Conservation (phyloP, 2,329 filamentous ascomycete genomes). For the Aspergillus fumigatiaffinis region DNA sequence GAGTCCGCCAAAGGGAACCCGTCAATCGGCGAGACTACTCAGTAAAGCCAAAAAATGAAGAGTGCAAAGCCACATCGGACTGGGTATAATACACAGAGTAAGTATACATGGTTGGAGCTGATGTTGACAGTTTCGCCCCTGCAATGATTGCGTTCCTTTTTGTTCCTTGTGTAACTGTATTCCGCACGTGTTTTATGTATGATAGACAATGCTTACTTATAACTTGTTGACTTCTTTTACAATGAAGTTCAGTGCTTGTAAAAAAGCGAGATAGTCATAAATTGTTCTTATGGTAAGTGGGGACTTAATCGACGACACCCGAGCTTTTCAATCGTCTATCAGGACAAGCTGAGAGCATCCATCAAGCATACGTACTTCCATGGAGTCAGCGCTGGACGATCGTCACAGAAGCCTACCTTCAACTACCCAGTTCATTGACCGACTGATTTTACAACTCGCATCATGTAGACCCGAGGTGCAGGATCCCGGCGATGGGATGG, state of each 20-base stretch:
- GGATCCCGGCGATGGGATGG: slow-evolving; percentile 1
- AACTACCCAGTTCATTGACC: slow-evolving; percentile 19
- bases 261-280: not conserved
- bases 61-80: not conserved
- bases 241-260: not conserved
- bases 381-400: not conserved
- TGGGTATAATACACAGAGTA: not conserved
- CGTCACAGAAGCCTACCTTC: slow-evolving; percentile 1
- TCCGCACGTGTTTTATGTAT: not conserved
- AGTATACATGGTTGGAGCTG: not conserved
- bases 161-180: not conserved
- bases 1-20: not conserved
- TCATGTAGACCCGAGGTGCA: not conserved
- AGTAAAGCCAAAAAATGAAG: not conserved
- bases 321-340: not conserved
- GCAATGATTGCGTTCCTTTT: not conserved
- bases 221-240: not conserved
- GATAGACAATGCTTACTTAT: not conserved
- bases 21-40: not conserved
- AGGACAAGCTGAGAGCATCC: not conserved
- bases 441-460: slow-evolving; percentile 19
- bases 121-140: not conserved
- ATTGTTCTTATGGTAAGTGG: not conserved
- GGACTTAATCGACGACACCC: not conserved
- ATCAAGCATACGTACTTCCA: not conserved